Base-by-base conservation (phyloP, 2,329 filamentous ascomycete genomes). In the Calonectria montana region DNA sequence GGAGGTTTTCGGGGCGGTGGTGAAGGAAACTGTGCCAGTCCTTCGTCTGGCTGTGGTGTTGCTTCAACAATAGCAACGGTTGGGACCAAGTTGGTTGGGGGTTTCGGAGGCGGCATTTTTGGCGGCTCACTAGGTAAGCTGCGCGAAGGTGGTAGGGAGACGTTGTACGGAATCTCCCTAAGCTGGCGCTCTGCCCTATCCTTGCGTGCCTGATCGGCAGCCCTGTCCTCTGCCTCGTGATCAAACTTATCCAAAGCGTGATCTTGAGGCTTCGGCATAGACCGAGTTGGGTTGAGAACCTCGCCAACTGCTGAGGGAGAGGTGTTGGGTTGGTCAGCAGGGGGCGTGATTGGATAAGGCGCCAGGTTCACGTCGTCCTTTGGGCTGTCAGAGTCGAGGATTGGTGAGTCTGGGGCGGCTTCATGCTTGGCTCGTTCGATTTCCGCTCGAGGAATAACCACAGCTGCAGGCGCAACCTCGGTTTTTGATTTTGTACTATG, bases 1-100 rank as follows among this genome's bases (percentile, higher is more conserved):
- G 96, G 95, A 7, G 93, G 91, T 82, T 97, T 98, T 71, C 96
- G 90, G 62, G 90, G 90, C 16, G 93, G 91, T 1, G 91, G 88
- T 2, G 89, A 87, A 18, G 89, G 87, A 70, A 91, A 91, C 72
- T 88, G 86, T 12, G 84, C 81, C 5, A 87, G 78, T 3, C 84
- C 85, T 31, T 88, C 85, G 39, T 88, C 85, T 16, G 84, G 76
- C 43, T 83, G 81, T 2, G 87, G 84, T 1, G 85, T 86, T 15
- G 88, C 82, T 70, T 88, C 85, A 31, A 85, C 82, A 9, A 86
- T 72, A 5, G 86, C 79, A 37, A 88, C 78, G 5, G 79, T 80
- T 9, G 86, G 86, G 57, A 83, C 79, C 10, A 80, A 75, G 18
- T 78, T 77, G 18, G 80, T 76, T 10, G 88, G 88, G 2, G 86